Evolutionary conservation across 148 eudicot species (phyloP), one percentile per base, ranked within the genome.

Genomic region (Nepenthes gracilis): DNA sequence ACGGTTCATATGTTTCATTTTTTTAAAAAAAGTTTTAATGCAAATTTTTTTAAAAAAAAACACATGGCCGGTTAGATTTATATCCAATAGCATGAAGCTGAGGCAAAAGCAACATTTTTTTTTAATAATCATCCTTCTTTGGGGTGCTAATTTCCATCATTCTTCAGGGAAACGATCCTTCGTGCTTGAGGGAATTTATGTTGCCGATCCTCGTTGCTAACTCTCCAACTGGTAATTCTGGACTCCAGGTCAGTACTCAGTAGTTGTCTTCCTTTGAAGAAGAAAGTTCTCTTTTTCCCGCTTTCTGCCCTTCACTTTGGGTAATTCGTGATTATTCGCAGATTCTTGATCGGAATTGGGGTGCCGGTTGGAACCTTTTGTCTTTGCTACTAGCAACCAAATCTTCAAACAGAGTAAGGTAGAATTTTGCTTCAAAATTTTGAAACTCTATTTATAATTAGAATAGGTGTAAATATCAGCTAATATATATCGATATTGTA

Each of bases 291-390:
- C 0, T 23, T 23, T 57, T 55, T 35, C 1, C 13, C 2, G 40
- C 40, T 45, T 14, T 14, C 45, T 13, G 10, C 34, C 45, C 65
- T 6, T 35, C 1, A 23, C 2, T 37, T 34, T 55, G 70, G 60
- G 52, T 69, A 32, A 33, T 3, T 59, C 40, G 67, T 66, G 23
- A 13, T 54, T 62, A 43, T 52, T 70, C 23, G 50, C 77, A 94
- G 99, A 94, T 94, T 50, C 92, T 94, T 59, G 99, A 94, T 74
- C 80, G 99, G 61, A 89, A 85, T 73, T 94, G 95, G 95, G 99
- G 99, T 67, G 93, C 93, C 32, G 99, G 99, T 55, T 94, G 99
- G 99, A 79, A 94, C 66, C 81, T 94, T 51, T 80, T 93, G 58
- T 74, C 97, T 3, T 73, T 80, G 43, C 72, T 94, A 66, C 92